A percentile compares a stretch with the other conserved stretches of the same genome.
These are phyloP conservation scores for Fusarium sp. DNA, from an alignment of 2,329 filamentous ascomycete genomes.

Conservation along the genomic window DNA sequence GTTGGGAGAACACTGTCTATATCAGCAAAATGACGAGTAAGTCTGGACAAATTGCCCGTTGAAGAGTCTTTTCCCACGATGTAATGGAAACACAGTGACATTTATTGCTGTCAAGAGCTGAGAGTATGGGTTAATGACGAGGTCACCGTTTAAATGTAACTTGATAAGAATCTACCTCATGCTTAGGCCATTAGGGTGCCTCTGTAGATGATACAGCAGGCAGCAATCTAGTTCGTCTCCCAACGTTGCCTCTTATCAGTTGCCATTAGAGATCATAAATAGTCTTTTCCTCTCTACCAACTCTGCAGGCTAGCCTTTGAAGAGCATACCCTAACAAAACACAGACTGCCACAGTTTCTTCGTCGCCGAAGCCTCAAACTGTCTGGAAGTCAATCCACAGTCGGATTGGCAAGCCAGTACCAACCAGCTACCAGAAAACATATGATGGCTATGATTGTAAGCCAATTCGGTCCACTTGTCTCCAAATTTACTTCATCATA, in stretches of 20 bases:
- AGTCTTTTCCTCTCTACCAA: not conserved
- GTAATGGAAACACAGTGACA: not conserved
- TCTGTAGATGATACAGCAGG: not conserved
- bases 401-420: accelerated
- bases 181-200: accelerated
- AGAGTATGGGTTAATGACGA: not conserved
- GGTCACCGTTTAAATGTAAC: not conserved
- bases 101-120: not conserved
- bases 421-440: not conserved
- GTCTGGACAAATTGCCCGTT: not conserved
- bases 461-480: not conserved
- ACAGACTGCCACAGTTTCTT: accelerated
- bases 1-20: not conserved
- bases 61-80: not conserved
- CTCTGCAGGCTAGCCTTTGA: accelerated
- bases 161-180: accelerated
- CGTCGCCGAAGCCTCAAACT: too few relatives aligned
- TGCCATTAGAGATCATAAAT: not conserved
- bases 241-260: not conserved
- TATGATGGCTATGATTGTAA: accelerated
- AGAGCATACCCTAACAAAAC: accelerated
- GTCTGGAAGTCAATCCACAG: not conserved
- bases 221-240: not conserved
- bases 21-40: too few relatives aligned
- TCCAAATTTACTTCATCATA: not conserved